Base-by-base conservation (phyloP, 352 stramenopile species). In the Achlya hypogyna region DNA sequence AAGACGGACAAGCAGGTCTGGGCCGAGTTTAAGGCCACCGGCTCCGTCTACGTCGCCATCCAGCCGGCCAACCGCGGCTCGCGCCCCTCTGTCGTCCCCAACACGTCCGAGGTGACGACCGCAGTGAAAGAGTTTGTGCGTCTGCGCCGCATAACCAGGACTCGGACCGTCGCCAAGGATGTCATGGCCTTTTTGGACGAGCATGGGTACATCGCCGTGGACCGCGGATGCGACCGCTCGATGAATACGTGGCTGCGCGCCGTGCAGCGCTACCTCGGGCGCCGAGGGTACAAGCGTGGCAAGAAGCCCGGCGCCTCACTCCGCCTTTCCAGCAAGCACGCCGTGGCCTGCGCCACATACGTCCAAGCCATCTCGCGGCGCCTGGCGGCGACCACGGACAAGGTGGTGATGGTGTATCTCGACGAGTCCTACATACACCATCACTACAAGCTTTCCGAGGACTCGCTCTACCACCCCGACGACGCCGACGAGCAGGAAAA, bases 381-480 rank as follows among this genome's bases (percentile, higher is more conserved):
- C 9, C 20, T 53, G 1, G 23, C 20, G 23, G 20, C 47, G 1
- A 28, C 47, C 0, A 28, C 20, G 12, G 18, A 10, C 9, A 16
- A 18, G 20, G 16, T 12, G 12, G 47, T 53, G 9, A 23, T 53
- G 9, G 10, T 60, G 38, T 28, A 60, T 22, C 23, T n/a, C n/a
- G 56, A 64, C 23, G 38, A 64, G 22, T 64, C 56, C 9, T 64
- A 62, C 25, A 64, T 64, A 25, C 56, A 64, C 31, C 56, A 64
- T 1, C 56, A 64, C 43, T 64, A 64, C 23, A 64, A 51, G 43
- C 9, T 0, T 43, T 32, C 20, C 23, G 1, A 62, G 22, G 29
- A 56, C n/a, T 27, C 18, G 12, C 3, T 64, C 0, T 64, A 62
- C 31, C 1, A 64, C 28, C 29, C 56, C 10, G 16, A 6, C 12